Percentiles rank a stretch among this genome's conserved stretches.
Evolutionary conservation across 495 filamentous ascomycete species (phyloP).

Genomic region (Penicillium pancosmium): DNA sequence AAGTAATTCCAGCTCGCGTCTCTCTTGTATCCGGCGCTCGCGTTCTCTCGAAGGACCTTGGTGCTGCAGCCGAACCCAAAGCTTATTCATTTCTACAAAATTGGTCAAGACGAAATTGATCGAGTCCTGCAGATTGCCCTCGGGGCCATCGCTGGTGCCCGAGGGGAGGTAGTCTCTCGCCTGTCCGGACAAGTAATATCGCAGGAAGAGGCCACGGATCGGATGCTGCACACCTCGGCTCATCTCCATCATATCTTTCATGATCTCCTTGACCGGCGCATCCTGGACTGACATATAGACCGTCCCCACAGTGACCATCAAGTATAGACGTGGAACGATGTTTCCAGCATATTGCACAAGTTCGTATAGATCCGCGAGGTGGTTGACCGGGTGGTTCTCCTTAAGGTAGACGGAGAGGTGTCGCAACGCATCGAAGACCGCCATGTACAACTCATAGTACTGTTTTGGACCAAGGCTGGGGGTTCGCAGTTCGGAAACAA

Average conservation of each 20-base stretch:
- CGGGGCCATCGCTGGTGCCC: conserved; percentile 82
- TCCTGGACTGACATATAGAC: conserved; percentile 99
- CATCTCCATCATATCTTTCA: conserved; percentile 99
- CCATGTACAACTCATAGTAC: conserved; percentile 99
- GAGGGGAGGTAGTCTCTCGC: conserved; percentile 84
- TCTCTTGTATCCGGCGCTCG: conserved; percentile 88
- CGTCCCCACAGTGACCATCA: conserved; percentile 98
- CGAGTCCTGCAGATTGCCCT: conserved; percentile 95
- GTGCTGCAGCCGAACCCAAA: conserved; percentile 97
- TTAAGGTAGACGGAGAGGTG: conserved; percentile 95
- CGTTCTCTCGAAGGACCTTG: conserved; percentile 95
- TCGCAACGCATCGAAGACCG: conserved; percentile 95
- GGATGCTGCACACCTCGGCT: conserved; percentile 96
- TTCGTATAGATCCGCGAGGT: conserved; percentile 97
- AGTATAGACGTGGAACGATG: conserved; percentile 92
- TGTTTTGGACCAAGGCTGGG: conserved; percentile 95
- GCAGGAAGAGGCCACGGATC: conserved; percentile 88
- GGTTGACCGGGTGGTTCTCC: conserved; percentile 96
- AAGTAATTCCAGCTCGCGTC: conserved; percentile 91
- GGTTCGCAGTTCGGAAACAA: conserved; percentile 95
- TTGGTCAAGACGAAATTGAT: conserved; percentile 98
- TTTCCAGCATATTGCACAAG: conserved; percentile 99
- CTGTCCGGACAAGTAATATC: conserved; percentile 94
- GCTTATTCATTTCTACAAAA: conserved; percentile 99
- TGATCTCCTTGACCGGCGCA: conserved; percentile 98